These are phyloP conservation scores for Thielaviopsis ethacetica DNA, from an alignment of 2,329 filamentous ascomycete species.

Conservation along the genomic window DNA sequence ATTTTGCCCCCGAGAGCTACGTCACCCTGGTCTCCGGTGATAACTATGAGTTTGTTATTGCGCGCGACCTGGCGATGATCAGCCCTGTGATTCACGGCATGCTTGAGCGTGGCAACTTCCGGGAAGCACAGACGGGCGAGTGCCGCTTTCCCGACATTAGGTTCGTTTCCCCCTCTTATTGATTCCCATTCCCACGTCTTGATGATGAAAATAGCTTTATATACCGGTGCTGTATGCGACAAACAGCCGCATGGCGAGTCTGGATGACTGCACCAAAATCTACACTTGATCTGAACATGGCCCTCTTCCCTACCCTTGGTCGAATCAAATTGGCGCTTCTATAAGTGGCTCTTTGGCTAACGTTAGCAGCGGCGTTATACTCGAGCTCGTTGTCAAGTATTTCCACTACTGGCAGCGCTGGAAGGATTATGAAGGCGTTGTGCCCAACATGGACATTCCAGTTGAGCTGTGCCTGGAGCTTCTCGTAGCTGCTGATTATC, in stretches of 20 bases:
- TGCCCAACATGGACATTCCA: slow-evolving; percentile 67
- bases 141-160: slow-evolving; percentile 13
- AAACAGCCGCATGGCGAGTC: slow-evolving; percentile 11
- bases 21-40: slow-evolving; percentile 63
- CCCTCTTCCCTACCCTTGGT: not conserved
- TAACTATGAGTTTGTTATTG: slow-evolving; percentile 60
- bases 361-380: slow-evolving; percentile 44
- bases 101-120: slow-evolving; percentile 46
- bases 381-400: slow-evolving; percentile 72
- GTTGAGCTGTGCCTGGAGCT: slow-evolving; percentile 64
- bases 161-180: slow-evolving; percentile 7
- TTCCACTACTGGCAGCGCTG: slow-evolving; percentile 77
- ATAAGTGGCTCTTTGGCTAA: not conserved
- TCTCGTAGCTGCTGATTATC: slow-evolving; percentile 60
- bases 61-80: slow-evolving; percentile 52
- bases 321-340: not conserved
- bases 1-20: slow-evolving; percentile 39
- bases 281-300: slow-evolving; percentile 12
- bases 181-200: not conserved
- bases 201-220: not conserved
- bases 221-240: not conserved
- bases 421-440: slow-evolving; percentile 54
- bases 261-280: slow-evolving; percentile 9
- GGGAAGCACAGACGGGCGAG: slow-evolving; percentile 12
- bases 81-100: slow-evolving; percentile 60